Evolutionary conservation across 108 stramenopile genomes (phyloP), one percentile per base, ranked within the genome.

Genomic region (Phaeodactylum tricornutum): DNA sequence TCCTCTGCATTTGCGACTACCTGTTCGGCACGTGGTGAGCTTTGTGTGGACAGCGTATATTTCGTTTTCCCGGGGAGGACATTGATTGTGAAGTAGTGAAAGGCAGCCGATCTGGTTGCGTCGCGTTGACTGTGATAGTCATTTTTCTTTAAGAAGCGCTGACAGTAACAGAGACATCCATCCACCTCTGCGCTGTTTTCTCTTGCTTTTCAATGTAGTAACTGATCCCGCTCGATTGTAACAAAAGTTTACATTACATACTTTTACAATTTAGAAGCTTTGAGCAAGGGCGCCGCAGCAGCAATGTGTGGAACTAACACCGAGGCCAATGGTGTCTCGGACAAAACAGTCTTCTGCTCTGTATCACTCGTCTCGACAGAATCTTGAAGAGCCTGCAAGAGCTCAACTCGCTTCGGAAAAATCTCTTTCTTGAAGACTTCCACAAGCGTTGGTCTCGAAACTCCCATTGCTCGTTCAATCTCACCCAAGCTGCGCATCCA

Each of bases 11-110:
- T 57, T 79, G 47, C 62, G 77, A 35, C 46, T 79, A 48, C 77
- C 77, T 5, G 73, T 75, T 12, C 64, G 77, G 29, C 77, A 79
- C 32, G 42, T 75, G 8, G 73, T 79, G 27, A 57, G 53, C 30
- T 79, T 79, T 66, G 55, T 74, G 8, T 79, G 77, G 77, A 79
- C 77, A 9, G 73, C 70, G 9, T 79, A 79, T 45, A 32, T 79
- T 11, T 68, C 66, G 28, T 74, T 79, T 67, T 29, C 73, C 2
- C 58, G 77, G 44, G 77, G 77, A 34, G 75, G 75, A 6, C 75
- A 68, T 53, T 77, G n/a, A n/a, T n/a, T n/a, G n/a, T n/a, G n/a
- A n/a, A n/a, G n/a, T n/a, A n/a, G n/a, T n/a, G n/a, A n/a, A n/a
- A n/a, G n/a, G n/a, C n/a, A n/a, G n/a, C n/a, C n/a, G n/a, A n/a